phyloP scores from a whole-genome alignment of 192 early-diverging fungal species.

The Cladochytrium replicatum region DNA sequence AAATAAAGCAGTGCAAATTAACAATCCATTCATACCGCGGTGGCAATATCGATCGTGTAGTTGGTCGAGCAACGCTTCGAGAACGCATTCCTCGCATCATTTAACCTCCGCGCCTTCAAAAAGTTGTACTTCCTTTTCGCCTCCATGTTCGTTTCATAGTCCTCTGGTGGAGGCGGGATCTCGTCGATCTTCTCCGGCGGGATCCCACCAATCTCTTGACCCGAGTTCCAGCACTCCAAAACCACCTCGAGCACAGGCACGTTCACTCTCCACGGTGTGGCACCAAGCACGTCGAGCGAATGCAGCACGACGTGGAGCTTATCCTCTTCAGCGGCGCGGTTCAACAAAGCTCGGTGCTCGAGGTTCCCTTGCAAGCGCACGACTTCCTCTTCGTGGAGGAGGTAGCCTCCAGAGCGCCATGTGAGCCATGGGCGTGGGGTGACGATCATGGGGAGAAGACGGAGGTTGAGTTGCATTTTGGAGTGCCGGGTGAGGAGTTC shows the following conservation, averaged over 20 bases:
- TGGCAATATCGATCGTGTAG: slow-evolving; percentile 92
- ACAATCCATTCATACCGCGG: slow-evolving; percentile 51
- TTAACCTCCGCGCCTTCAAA: slow-evolving; percentile 8
- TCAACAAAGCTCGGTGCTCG: slow-evolving; percentile 71
- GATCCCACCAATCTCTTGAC: slow-evolving; percentile 35
- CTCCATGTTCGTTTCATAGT: slow-evolving; percentile 42
- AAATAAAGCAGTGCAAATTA: background rate
- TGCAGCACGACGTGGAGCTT: slow-evolving; percentile 57
- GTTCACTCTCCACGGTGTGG: slow-evolving; percentile 83
- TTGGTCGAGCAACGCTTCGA: slow-evolving; percentile 84
- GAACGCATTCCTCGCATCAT: slow-evolving; percentile 52
- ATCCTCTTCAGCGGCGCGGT: slow-evolving; percentile 64
- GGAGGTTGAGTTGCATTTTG: slow-evolving; percentile 56
- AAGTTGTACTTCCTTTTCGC: slow-evolving; percentile 24
- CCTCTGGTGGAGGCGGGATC: slow-evolving; percentile 48
- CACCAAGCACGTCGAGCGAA: slow-evolving; percentile 79
- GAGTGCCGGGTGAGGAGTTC: slow-evolving; percentile 56
- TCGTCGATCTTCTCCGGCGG: slow-evolving; percentile 23
- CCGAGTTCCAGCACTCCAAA: slow-evolving; percentile 80
- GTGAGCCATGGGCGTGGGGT: slow-evolving; percentile 85
- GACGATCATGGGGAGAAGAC: slow-evolving; percentile 88
- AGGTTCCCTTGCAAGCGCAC: slow-evolving; percentile 62
- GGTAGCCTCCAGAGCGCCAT: slow-evolving; percentile 74
- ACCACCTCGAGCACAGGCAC: slow-evolving; percentile 67
- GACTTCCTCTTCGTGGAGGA: slow-evolving; percentile 56